phyloP scores from a whole-genome alignment of 805 yeast genomes.

The Candida insectorum region DNA sequence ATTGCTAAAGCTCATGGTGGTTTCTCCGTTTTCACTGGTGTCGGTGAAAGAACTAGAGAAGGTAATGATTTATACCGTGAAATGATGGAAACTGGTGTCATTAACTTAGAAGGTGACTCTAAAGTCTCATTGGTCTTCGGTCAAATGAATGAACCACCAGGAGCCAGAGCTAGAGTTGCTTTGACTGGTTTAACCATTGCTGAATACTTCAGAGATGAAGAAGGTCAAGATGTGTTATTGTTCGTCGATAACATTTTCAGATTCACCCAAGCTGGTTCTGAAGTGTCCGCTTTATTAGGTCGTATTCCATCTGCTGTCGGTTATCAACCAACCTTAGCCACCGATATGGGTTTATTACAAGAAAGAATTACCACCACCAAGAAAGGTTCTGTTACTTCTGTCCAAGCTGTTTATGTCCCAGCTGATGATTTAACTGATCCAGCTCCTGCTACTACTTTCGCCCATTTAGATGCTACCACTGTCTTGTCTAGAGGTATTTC shows the following conservation, averaged over 20 bases:
- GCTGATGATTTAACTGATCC: slow-evolving; percentile 99
- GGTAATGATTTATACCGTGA: slow-evolving; percentile 99
- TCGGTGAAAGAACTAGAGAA: slow-evolving; percentile 99
- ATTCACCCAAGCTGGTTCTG: slow-evolving; percentile 99
- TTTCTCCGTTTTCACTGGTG: slow-evolving; percentile 99
- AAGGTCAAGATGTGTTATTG: slow-evolving; percentile 99
- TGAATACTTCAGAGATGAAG: slow-evolving; percentile 99
- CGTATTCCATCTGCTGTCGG: slow-evolving; percentile 99
- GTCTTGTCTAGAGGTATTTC: slow-evolving; percentile 99
- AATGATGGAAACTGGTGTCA: slow-evolving; percentile 99
- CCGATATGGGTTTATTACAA: slow-evolving; percentile 99
- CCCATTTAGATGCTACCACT: slow-evolving; percentile 99
- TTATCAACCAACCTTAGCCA: slow-evolving; percentile 99
- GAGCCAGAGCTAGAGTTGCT: slow-evolving; percentile 99
- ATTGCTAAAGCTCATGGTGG: slow-evolving; percentile 99
- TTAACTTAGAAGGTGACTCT: slow-evolving; percentile 98
- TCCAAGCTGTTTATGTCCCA: slow-evolving; percentile 99
- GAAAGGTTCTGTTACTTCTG: slow-evolving; percentile 99
- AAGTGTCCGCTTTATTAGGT: slow-evolving; percentile 98
- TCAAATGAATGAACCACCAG: slow-evolving; percentile 99
- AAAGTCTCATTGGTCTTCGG: slow-evolving; percentile 99
- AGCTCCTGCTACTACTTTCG: slow-evolving; percentile 99
- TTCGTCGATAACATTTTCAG: slow-evolving; percentile 99
- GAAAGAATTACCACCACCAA: slow-evolving; percentile 99
- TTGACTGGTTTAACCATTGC: slow-evolving; percentile 99